Evolutionary conservation across 2,329 filamentous ascomycete genomes (phyloP).

Genomic region (Phoma sp.): DNA sequence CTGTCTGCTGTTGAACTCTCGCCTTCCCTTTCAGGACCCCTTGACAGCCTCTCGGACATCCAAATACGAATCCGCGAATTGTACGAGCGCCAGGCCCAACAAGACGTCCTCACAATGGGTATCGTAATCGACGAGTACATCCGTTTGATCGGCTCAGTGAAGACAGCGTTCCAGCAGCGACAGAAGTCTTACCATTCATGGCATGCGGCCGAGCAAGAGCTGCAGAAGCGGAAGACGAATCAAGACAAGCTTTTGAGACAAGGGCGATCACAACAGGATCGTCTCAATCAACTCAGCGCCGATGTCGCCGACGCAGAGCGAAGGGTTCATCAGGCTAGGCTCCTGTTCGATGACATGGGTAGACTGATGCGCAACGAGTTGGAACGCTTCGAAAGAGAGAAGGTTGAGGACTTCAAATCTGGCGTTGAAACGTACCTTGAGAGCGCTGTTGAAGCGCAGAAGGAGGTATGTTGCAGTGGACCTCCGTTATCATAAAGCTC

Average conservation of each 20-base stretch:
- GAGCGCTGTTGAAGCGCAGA: slow-evolving; percentile 96
- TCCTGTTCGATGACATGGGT: slow-evolving; percentile 98
- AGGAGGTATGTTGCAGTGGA: slow-evolving; percentile 73
- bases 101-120: slow-evolving; percentile 93
- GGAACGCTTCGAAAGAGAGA: slow-evolving; percentile 93
- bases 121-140: slow-evolving; percentile 99
- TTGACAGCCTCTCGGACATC: slow-evolving; percentile 90
- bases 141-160: slow-evolving; percentile 91
- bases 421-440: slow-evolving; percentile 97
- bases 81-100: slow-evolving; percentile 95
- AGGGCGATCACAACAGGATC: slow-evolving; percentile 94
- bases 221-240: slow-evolving; percentile 84
- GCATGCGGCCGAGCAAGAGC: slow-evolving; percentile 87
- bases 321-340: slow-evolving; percentile 85
- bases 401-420: slow-evolving; percentile 98
- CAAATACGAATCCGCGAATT: slow-evolving; percentile 93
- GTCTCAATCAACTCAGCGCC: slow-evolving; percentile 87
- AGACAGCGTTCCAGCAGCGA: slow-evolving; percentile 88
- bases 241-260: slow-evolving; percentile 96
- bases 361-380: slow-evolving; percentile 88
- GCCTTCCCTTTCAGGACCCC: slow-evolving; percentile 81
- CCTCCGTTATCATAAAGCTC: not conserved
- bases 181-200: slow-evolving; percentile 96
- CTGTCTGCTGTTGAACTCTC: slow-evolving; percentile 93
- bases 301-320: slow-evolving; percentile 95